Percentiles rank a stretch among this genome's conserved stretches.
These are phyloP conservation scores for Cyphellophora attinorum DNA, from an alignment of 2,329 filamentous ascomycete species.

Conservation along the genomic window DNA sequence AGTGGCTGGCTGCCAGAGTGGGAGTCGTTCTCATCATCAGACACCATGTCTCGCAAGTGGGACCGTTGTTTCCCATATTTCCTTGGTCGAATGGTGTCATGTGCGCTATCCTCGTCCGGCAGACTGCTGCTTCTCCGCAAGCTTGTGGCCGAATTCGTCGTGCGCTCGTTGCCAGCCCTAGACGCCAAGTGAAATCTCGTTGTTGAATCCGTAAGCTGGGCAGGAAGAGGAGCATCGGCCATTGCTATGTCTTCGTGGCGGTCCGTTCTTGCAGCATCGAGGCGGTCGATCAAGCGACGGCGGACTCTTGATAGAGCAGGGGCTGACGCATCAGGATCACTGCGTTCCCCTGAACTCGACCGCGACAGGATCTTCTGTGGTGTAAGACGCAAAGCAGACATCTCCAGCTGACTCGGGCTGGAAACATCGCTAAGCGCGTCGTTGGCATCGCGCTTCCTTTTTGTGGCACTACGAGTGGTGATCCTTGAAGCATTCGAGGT, in stretches of 20 bases:
- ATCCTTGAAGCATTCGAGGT: conserved; percentile 2
- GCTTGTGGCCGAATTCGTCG: too few species aligned
- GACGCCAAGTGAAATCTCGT: too few species aligned
- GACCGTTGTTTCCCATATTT: conserved; percentile 53
- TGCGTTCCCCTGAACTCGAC: background rate
- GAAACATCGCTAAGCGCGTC: conserved; percentile 5
- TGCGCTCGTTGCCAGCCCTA: too few species aligned
- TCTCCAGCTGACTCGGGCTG: conserved; percentile 13
- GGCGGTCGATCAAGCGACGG: conserved; percentile 12
- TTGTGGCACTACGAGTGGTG: conserved; percentile 10
- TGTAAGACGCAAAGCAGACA: conserved; percentile 14
- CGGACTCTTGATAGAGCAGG: conserved; percentile 4
- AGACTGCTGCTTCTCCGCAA: too few species aligned
- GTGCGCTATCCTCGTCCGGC: too few species aligned
- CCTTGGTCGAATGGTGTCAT: conserved; percentile 6
- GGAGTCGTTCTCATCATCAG: conserved; percentile 26
- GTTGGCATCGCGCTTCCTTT: conserved; percentile 11
- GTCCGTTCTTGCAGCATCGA: conserved; percentile 10
- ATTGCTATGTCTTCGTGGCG: background rate
- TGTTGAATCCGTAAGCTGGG: background rate
- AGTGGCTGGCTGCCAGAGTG: conserved; percentile 9
- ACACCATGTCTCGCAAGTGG: conserved; percentile 44
- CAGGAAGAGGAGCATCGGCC: too few species aligned
- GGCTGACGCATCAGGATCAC: conserved; percentile 1
- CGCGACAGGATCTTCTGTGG: conserved; percentile 6